phyloP scores from a whole-genome alignment of 352 stramenopile genomes.

The Phytophthora chlamydospora region DNA sequence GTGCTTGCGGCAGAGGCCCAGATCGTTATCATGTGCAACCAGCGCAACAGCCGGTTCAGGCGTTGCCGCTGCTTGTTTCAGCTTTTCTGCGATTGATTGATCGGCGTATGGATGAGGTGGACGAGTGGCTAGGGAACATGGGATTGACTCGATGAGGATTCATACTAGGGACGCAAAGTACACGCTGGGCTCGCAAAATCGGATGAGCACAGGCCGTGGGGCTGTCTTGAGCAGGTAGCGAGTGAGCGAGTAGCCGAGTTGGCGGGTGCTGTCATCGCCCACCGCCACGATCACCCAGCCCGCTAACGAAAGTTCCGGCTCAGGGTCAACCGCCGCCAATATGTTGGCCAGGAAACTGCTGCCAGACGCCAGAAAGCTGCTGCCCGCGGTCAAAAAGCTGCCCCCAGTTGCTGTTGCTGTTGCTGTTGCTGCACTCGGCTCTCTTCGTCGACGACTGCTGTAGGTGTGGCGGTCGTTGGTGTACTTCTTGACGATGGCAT shows the following conservation, averaged over 20 bases:
- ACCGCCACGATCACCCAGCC: slow-evolving; percentile 80
- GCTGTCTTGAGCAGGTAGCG: slow-evolving; percentile 79
- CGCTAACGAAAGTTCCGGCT: slow-evolving; percentile 36
- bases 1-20: slow-evolving; percentile 9
- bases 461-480: slow-evolving; percentile 51
- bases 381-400: slow-evolving; percentile 25
- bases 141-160: slow-evolving; percentile 10
- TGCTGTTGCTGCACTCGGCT: slow-evolving; percentile 14
- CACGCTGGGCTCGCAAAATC: slow-evolving; percentile 78
- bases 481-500: slow-evolving; percentile 72
- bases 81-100: slow-evolving; percentile 17
- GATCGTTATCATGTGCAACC: slow-evolving; percentile 3
- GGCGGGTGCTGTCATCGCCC: slow-evolving; percentile 67
- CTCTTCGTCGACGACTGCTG: slow-evolving; percentile 36
- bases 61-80: slow-evolving; percentile 6
- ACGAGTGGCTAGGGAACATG: not conserved
- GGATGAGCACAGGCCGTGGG: slow-evolving; percentile 62
- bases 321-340: slow-evolving; percentile 25
- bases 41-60: slow-evolving; percentile 4
- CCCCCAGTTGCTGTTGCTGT: slow-evolving; percentile 11
- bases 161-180: slow-evolving; percentile 72
- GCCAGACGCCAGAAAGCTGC: slow-evolving; percentile 32
- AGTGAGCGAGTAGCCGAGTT: slow-evolving; percentile 68
- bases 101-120: not conserved
- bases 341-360: slow-evolving; percentile 30